Base-by-base conservation (phyloP, 2,329 filamentous ascomycete genomes). In the Talaromyces atroroseus region DNA sequence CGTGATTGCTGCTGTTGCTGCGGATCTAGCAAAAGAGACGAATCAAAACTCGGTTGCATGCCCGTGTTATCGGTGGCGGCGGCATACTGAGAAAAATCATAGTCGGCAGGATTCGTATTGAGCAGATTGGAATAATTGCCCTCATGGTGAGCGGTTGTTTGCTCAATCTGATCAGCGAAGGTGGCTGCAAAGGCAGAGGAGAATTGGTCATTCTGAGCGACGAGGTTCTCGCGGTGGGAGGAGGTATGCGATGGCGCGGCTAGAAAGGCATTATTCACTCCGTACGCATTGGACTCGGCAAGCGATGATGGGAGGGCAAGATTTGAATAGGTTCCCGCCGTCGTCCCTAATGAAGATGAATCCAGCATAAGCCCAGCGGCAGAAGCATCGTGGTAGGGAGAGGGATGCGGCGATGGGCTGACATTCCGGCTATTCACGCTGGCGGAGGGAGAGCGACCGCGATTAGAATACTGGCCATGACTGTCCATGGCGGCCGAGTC, bases 341-440 rank as follows among this genome's bases (percentile, higher is more conserved):
- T 62, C 57, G 68, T 63, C 60, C 72, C 63, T 24, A 49, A 42
- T 2, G 56, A 46, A 34, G 74, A 69, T 46, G 71, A 65, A 59
- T 75, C 70, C 44, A 76, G 58, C 49, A 67, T 67, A 54, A 73
- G 64, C 10, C 69, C 61, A 23, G 66, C 52, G 11, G 54, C 44
- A 47, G 65, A 61, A 34, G 64, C 63, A 54, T 72, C 66, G 34
- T 72, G 67, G 64, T 71, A 75, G 38, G 65, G 66, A n/a, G 63
- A 55, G 47, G 74, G 68, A 63, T 73, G 74, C 46, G 69, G 65
- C 49, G 74, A 75, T 54, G 71, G 72, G 67, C 74, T 77, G 64
- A 75, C 65, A 59, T 70, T 71, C 60, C 71, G 73, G 65, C 65
- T 69, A 58, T 71, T 68, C 64, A 69, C 64, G 55, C 67, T 66